Percentiles rank a stretch among this genome's conserved stretches.
These are phyloP conservation scores for Pythium vanterpoolii DNA, from an alignment of 352 stramenopile genomes.

Conservation along the genomic window DNA sequence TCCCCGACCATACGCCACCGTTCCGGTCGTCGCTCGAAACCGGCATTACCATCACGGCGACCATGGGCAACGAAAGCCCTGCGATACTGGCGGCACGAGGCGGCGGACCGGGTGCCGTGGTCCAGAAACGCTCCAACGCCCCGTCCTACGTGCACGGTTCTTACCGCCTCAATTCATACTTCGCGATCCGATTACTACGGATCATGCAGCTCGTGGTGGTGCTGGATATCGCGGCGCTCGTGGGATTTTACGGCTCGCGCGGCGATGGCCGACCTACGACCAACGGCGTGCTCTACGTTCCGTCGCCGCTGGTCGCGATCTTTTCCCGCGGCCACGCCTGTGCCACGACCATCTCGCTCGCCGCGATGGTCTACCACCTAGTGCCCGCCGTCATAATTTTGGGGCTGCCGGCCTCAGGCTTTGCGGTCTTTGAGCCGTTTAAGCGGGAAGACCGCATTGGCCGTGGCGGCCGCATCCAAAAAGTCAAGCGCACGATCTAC, in stretches of 20 bases:
- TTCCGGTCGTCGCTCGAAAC: constrained; percentile 14
- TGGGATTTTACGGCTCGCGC: constrained; percentile 60
- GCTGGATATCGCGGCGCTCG: constrained; percentile 49
- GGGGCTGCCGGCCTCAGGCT: constrained; percentile 56
- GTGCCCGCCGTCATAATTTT: constrained; percentile 60
- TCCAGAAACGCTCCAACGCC: background rate
- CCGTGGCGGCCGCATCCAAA: constrained; percentile 49
- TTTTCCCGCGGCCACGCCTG: constrained; percentile 43
- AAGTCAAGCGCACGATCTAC: constrained; percentile 77
- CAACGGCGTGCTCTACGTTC: constrained; percentile 43
- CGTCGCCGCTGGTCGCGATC: constrained; percentile 35
- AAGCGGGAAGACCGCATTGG: constrained; percentile 63
- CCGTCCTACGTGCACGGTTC: constrained; percentile 25
- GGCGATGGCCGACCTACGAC: constrained; percentile 14
- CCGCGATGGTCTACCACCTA: constrained; percentile 67
- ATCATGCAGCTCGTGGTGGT: constrained; percentile 59
- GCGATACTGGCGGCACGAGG: background rate
- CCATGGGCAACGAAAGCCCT: constrained; percentile 10
- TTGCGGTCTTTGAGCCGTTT: constrained; percentile 71
- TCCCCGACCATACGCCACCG: background rate
- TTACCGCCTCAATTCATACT: constrained; percentile 83
- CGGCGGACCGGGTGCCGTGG: background rate
- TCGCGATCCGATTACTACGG: constrained; percentile 55
- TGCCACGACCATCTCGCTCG: constrained; percentile 46
- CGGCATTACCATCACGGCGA: constrained; percentile 17